Base-by-base conservation (phyloP, 75 land plant genomes). In the Cupressus sempervirens region DNA sequence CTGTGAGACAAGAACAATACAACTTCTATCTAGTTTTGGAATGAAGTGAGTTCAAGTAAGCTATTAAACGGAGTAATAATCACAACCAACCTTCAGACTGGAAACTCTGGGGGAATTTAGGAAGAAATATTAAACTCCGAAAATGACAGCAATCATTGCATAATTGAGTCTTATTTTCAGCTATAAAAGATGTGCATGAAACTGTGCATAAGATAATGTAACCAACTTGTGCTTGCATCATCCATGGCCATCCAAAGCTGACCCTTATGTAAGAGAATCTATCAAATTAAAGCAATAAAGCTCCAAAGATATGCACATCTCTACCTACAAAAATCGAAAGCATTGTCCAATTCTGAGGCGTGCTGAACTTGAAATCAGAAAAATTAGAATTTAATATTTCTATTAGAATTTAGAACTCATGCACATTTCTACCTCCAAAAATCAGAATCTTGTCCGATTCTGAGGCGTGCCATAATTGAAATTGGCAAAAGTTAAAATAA, bases 1-100 rank as follows among this genome's bases (percentile, higher is more conserved):
- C 29, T 79, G 81, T 79, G 32, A 79, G 40, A 79, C 48, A 43
- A 76, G 46, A 43, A 45, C 81, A 79, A 79, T 43, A 45, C 81
- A 45, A 36, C 23, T 45, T 79, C 30, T 3, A 43, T 79, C 46
- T 45, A 26, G 41, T n/a, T 79, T 79, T 79, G 81, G 13, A 79
- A 79, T 16, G 6, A 23, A 79, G 67, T 26, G 1, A 23, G 20
- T 76, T 76, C 40, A 40, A 38, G 45, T 40, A 41, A 79, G 50
- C 14, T 72, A 72, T 3, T 32, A 72, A 29, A 32, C 30, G 30
- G 74, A 72, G 35, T 30, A 72, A 72, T 11, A 72, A 72, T 72
- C 35, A 32, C 12, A 72, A 72, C 74, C 12, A 72, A 72, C 26
- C 32, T 72, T 32, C 2, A 72, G 35, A 72, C 32, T 72, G 35